These are phyloP conservation scores for Pyricularia sp. DNA, from an alignment of 2,329 filamentous ascomycete species.

Conservation along the genomic window DNA sequence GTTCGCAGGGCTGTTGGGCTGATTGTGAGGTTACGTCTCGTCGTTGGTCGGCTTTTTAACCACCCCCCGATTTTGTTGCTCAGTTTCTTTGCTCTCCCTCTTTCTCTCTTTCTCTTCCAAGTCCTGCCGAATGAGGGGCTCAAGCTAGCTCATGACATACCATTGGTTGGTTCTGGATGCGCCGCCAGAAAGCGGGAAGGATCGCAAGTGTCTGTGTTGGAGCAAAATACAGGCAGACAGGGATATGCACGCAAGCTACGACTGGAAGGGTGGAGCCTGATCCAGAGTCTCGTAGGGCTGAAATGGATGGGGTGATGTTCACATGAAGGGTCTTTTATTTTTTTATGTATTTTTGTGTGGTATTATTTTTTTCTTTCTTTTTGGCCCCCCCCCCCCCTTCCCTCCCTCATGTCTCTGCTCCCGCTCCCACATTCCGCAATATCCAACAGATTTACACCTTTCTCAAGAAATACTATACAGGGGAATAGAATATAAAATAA, in stretches of 20 bases:
- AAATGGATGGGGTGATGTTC: not conserved
- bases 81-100: not conserved
- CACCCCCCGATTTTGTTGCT: not conserved
- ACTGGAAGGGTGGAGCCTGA: not conserved
- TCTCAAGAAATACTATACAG: not conserved
- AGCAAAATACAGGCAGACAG: not conserved
- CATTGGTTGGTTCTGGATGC: not conserved
- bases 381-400: too few relatives aligned
- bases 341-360: too few relatives aligned
- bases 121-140: not conserved
- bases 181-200: not conserved
- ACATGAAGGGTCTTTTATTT: not conserved
- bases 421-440: too few relatives aligned
- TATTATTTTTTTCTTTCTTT: too few relatives aligned
- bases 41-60: not conserved
- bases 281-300: not conserved
- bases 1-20: not conserved
- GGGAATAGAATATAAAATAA: not conserved
- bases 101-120: not conserved
- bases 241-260: not conserved
- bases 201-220: not conserved
- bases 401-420: too few relatives aligned
- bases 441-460: too few relatives aligned
- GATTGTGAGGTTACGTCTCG: not conserved
- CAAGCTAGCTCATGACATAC: not conserved